Percentiles rank a stretch among this genome's conserved stretches.
Evolutionary conservation across 148 eudicot species (phyloP).

Genomic region (Selenicereus undatus): DNA sequence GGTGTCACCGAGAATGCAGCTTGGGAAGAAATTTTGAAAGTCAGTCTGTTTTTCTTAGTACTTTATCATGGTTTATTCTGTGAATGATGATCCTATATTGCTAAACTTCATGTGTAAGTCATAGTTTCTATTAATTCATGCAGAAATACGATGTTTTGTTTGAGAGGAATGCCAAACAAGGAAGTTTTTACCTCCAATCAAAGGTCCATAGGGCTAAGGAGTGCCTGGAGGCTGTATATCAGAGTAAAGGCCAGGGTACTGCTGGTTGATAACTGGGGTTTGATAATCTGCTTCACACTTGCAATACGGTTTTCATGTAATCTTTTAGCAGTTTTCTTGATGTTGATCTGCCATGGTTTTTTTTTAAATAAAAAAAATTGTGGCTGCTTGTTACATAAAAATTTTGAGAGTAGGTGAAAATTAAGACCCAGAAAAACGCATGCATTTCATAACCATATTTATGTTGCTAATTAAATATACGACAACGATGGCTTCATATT

Average conservation of each 20-base stretch:
- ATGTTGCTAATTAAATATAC: neutral
- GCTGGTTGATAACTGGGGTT: conserved; percentile 19
- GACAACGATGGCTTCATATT: neutral
- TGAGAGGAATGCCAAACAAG: conserved; percentile 74
- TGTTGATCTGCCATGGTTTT: neutral
- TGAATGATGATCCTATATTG: neutral
- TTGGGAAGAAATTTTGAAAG: conserved; percentile 75
- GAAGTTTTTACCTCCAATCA: conserved; percentile 84
- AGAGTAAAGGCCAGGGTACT: conserved; percentile 42
- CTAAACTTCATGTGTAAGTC: neutral
- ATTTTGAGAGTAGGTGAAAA: conserved; percentile 3
- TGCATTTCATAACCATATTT: neutral
- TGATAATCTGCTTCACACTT: neutral
- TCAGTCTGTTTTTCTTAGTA: conserved; percentile 12
- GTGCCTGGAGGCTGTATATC: conserved; percentile 57
- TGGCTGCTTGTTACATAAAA: conserved; percentile 18
- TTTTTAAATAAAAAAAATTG: neutral
- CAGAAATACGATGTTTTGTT: conserved; percentile 76
- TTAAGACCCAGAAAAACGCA: conserved; percentile 5
- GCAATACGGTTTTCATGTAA: neutral
- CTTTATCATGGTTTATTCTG: neutral
- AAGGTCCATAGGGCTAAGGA: conserved; percentile 89
- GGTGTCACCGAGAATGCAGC: conserved; percentile 64
- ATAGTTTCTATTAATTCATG: conserved; percentile 7
- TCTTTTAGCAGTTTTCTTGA: neutral